Conservation (phyloP, 306 rosid genomes). For the Gastrolobium villosum region DNA sequence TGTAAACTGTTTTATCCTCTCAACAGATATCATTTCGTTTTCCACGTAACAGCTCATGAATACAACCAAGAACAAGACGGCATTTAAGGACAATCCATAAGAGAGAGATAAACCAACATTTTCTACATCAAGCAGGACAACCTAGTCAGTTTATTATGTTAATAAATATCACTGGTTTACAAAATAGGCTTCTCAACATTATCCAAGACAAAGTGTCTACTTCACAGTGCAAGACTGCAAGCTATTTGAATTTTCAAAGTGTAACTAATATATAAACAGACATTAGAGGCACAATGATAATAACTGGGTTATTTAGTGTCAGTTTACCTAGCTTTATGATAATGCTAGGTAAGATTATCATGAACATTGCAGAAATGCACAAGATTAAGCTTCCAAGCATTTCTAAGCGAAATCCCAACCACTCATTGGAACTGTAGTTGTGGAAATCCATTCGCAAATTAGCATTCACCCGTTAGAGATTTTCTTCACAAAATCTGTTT, state of each 20-base stretch:
- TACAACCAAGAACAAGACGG: conserved; percentile 63
- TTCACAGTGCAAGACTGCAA: neutral
- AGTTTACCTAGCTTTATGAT: conserved; percentile 74
- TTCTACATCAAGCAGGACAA: conserved; percentile 57
- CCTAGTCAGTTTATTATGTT: conserved; percentile 16
- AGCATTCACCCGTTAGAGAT: conserved; percentile 67
- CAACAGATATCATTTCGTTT: conserved; percentile 86
- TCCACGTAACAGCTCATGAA: conserved; percentile 77
- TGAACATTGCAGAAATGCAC: conserved; percentile 74
- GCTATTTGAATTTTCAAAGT: neutral
- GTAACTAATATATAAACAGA: neutral
- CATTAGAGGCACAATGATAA: neutral
- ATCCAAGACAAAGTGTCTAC: neutral
- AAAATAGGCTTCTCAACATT: neutral
- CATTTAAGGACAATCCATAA: conserved; percentile 77
- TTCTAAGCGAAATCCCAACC: conserved; percentile 84
- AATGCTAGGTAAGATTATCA: conserved; percentile 79
- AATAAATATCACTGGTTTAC: neutral
- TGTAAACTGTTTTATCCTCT: conserved; percentile 76
- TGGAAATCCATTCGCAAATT: conserved; percentile 85
- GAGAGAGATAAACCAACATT: conserved; percentile 85
- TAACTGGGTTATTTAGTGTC: neutral
- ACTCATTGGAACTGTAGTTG: conserved; percentile 74
- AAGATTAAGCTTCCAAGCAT: conserved; percentile 70
- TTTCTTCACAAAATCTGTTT: conserved; percentile 59